phyloP scores from a whole-genome alignment of 1,284 basidiomycete species.

The Boletus mariae region DNA sequence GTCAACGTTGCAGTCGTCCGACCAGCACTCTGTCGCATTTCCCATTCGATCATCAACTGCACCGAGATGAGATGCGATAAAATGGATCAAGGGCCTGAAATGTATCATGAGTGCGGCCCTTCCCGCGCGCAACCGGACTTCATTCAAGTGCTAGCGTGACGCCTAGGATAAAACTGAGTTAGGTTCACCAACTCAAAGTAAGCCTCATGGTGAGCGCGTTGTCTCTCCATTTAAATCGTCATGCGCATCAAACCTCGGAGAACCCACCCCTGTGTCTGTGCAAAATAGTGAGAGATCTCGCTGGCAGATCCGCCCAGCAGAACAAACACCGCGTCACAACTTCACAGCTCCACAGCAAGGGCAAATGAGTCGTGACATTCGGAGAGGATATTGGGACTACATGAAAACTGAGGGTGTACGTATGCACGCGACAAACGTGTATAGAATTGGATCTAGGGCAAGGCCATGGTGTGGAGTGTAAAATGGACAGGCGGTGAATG shows the following conservation, averaged over 20 bases:
- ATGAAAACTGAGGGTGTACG: constrained; percentile 8
- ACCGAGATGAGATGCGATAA: neutral
- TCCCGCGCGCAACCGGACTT: neutral
- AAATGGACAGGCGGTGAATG: constrained; percentile 6
- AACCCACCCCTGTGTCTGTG: constrained; percentile 18
- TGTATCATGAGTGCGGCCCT: neutral
- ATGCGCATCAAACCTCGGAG: constrained; percentile 27
- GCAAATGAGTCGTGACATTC: constrained; percentile 16
- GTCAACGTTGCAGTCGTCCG: neutral
- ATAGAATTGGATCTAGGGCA: constrained; percentile 10
- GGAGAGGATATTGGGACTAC: constrained; percentile 13
- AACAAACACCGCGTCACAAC: constrained; percentile 11
- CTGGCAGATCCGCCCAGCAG: constrained; percentile 14
- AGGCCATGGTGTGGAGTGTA: constrained; percentile 7
- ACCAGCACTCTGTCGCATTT: neutral
- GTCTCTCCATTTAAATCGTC: constrained; percentile 12
- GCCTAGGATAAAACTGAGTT: neutral
- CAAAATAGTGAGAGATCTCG: constrained; percentile 17
- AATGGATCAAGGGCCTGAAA: neutral
- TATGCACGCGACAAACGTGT: constrained; percentile 17
- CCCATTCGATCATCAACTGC: neutral
- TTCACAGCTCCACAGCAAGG: constrained; percentile 10
- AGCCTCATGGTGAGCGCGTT: constrained; percentile 30
- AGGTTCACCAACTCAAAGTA: neutral
- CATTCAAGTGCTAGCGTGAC: neutral